phyloP scores from a whole-genome alignment of 1,284 basidiomycete species.

The Austropuccinia psidii region DNA sequence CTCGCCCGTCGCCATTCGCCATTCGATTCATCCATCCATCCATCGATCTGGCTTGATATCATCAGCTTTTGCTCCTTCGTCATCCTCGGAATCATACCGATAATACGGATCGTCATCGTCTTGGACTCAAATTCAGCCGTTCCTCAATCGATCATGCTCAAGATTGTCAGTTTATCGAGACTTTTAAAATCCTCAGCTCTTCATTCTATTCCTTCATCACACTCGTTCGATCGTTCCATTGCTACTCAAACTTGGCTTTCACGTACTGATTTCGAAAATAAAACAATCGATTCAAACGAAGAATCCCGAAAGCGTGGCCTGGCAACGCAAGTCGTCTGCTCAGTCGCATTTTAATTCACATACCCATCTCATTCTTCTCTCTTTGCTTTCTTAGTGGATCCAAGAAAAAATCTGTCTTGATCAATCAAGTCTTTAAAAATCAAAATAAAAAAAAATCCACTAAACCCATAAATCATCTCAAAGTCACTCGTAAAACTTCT shows the following conservation, averaged over 20 bases:
- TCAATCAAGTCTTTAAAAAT: slow-evolving; percentile 15
- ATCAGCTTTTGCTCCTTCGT: no score
- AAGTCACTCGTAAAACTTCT: no score
- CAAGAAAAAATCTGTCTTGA: slow-evolving; percentile 26
- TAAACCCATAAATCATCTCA: not conserved
- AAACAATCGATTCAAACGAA: slow-evolving; percentile 5
- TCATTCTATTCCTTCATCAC: no score
- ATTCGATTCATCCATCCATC: no score
- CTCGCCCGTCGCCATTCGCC: no score
- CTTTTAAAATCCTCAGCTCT: no score
- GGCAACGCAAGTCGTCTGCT: slow-evolving; percentile 1
- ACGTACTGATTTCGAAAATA: slow-evolving; percentile 3
- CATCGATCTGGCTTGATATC: no score
- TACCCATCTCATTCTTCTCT: not conserved
- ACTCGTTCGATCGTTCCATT: slow-evolving; percentile 3
- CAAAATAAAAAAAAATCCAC: not conserved
- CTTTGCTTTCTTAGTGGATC: not conserved
- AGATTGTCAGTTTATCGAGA: no score
- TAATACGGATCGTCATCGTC: no score
- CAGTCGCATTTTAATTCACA: not conserved
- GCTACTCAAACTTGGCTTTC: slow-evolving; percentile 25
- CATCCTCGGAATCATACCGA: no score
- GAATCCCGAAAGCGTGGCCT: slow-evolving; percentile 21
- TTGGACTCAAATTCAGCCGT: no score
- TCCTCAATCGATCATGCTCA: no score